Base-by-base conservation (phyloP, 1,139 yeast genomes). In the Insectozyma bohioensis region DNA sequence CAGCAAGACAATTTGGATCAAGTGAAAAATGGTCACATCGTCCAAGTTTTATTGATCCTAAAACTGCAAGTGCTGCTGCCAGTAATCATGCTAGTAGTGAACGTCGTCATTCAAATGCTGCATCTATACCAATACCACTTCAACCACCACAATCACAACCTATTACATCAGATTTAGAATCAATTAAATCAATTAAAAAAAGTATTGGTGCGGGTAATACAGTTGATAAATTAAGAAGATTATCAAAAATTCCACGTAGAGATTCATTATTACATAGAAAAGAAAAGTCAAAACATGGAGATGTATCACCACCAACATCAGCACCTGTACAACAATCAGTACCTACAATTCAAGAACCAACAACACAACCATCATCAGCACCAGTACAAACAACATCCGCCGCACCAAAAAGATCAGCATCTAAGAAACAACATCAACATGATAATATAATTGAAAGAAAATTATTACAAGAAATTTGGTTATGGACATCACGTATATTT, bases 401-500 rank as follows among this genome's bases (percentile, higher is more conserved):
- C 6, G 35, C 19, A 9, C 14, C 30, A 3, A 32, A 26, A 9
- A 19, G 37, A 11, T n/a, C 36, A 18, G 11, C 37, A 22, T 15
- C 31, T 6, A 23, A 9, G 16, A 31, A 18, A 26, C 18, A 26
- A 6, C 11, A 9, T 12, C 26, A 25, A 4, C 27, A 28, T 12
- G 39, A 36, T 20, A 35, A 47, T 37, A 16, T 45, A 7, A 20
- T 35, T 17, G 56, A 54, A 35, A 61, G 63, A 34, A 59, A 56
- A 39, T 54, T 79, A 8, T 54, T 81, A 33, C 86, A 81, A 47
- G 69, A 68, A 20, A 51, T 85, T 9, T 88, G 96, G 96, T 56
- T 87, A 33, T 78, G 87, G 77, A 71, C 86, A 0, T 73, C 88
- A 1, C 72, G 72, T 25, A 61, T 86, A 23, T 88, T 85, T 53